Evolutionary conservation across 2,329 filamentous ascomycete species (phyloP).

Genomic region (Fusarium sp.): DNA sequence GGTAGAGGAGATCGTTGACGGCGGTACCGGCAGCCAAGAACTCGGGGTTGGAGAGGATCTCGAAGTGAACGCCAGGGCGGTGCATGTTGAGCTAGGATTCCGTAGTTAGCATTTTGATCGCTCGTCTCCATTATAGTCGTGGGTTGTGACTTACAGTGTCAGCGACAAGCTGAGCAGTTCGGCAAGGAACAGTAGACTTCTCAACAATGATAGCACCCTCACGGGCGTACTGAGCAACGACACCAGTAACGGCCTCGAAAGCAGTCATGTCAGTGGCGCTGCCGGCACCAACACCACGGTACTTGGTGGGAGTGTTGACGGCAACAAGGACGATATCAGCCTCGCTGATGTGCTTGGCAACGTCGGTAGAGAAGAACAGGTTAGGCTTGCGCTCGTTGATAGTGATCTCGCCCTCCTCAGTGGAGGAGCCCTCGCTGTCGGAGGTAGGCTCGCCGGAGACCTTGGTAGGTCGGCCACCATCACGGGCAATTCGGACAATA

Average conservation of each 20-base stretch:
- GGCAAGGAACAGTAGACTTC: conserved; percentile 83
- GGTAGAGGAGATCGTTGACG: conserved; percentile 75
- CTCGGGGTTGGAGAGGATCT: conserved; percentile 84
- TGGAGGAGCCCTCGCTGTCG: conserved; percentile 50
- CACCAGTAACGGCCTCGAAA: conserved; percentile 76
- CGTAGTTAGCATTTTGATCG: conserved; percentile 13
- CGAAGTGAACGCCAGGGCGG: conserved; percentile 74
- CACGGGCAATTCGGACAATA: conserved; percentile 73
- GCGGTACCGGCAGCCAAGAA: conserved; percentile 84
- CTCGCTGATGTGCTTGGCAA: conserved; percentile 69
- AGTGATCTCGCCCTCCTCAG: conserved; percentile 50
- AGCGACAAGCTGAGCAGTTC: conserved; percentile 76
- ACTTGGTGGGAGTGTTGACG: conserved; percentile 85
- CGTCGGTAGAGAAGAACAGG: conserved; percentile 78
- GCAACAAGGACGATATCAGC: conserved; percentile 81
- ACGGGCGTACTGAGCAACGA: conserved; percentile 75
- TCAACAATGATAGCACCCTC: conserved; percentile 81
- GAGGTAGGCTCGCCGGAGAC: conserved; percentile 55
- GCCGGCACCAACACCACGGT: conserved; percentile 75
- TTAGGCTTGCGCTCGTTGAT: conserved; percentile 68
- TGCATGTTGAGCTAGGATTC: conserved; percentile 64
- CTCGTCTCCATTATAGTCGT: neutral
- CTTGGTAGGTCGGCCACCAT: conserved; percentile 63
- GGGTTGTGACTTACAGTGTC: conserved; percentile 67
- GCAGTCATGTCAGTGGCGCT: conserved; percentile 78